A percentile compares a stretch with the other conserved stretches of the same genome.
Conservation (phyloP, 306 rosid genomes). For the Prunus mira region DNA sequence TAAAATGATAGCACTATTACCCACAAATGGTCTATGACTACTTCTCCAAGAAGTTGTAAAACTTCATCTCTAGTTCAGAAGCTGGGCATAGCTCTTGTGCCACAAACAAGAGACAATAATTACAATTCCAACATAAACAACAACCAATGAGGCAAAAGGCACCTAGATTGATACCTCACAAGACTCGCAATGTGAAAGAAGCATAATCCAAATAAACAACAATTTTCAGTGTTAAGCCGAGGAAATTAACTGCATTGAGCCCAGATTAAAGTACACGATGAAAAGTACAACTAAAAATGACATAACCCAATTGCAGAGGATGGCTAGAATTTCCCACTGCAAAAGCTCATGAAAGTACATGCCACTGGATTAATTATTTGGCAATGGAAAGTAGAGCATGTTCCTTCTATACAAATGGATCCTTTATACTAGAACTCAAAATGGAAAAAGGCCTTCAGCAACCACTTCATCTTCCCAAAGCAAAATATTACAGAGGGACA, state of each 20-base stretch:
- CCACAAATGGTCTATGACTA: background rate
- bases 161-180: background rate
- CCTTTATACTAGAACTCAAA: slow-evolving; percentile 4
- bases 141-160: too few species aligned
- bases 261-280: background rate
- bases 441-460: slow-evolving; percentile 21
- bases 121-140: background rate
- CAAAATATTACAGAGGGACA: slow-evolving; percentile 26
- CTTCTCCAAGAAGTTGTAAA: background rate
- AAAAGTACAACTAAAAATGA: background rate
- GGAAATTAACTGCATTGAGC: background rate
- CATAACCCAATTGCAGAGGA: slow-evolving; percentile 20
- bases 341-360: slow-evolving; percentile 23
- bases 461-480: slow-evolving; percentile 32
- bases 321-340: slow-evolving; percentile 20
- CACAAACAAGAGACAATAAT: background rate
- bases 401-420: slow-evolving; percentile 37
- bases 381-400: slow-evolving; percentile 15
- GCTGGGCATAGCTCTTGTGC: background rate
- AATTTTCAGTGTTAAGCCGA: background rate
- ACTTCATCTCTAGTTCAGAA: background rate
- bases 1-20: background rate
- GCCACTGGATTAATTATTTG: slow-evolving; percentile 33
- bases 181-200: background rate
- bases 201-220: background rate